These are phyloP conservation scores for Chlorella ohadii DNA, from an alignment of 139 green algal species.

Conservation along the genomic window DNA sequence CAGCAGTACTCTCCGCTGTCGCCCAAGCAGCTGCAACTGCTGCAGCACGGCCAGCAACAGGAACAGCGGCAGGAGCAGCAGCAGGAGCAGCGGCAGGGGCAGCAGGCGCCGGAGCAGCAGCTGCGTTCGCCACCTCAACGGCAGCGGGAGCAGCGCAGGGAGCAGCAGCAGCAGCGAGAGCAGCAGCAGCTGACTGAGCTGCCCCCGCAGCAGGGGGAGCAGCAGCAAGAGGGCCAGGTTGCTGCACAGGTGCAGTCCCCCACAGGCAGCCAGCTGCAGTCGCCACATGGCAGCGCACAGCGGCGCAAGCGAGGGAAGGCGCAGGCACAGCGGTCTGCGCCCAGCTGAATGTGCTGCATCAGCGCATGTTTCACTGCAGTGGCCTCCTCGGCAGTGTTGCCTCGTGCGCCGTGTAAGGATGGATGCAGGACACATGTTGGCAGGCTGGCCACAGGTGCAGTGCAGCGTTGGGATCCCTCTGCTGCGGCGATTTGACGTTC, in stretches of 20 bases:
- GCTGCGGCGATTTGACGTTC: no score
- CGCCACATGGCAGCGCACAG: not conserved
- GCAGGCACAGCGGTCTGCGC: not conserved
- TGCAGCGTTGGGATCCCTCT: no score
- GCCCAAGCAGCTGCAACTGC: no score
- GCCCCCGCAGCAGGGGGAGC: not conserved
- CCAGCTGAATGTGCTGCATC: no score
- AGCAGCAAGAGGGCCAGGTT: not conserved
- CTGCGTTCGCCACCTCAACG: not conserved
- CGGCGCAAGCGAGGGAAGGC: not conserved
- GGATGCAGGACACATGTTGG: no score
- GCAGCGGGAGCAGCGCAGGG: not conserved
- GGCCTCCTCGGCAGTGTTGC: no score
- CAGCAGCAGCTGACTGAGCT: not conserved
- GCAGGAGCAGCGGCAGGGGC: no score
- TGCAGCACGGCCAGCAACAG: not conserved
- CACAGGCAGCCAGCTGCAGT: not conserved
- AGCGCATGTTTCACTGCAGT: no score
- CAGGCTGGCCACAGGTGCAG: no score
- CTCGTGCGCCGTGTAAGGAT: no score
- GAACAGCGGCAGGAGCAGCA: not conserved
- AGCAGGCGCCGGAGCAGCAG: no score
- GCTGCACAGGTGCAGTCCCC: not conserved
- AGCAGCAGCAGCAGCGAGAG: not conserved
- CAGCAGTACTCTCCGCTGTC: no score